phyloP scores from a whole-genome alignment of 345 rosid species.

The Cardamine occulta region DNA sequence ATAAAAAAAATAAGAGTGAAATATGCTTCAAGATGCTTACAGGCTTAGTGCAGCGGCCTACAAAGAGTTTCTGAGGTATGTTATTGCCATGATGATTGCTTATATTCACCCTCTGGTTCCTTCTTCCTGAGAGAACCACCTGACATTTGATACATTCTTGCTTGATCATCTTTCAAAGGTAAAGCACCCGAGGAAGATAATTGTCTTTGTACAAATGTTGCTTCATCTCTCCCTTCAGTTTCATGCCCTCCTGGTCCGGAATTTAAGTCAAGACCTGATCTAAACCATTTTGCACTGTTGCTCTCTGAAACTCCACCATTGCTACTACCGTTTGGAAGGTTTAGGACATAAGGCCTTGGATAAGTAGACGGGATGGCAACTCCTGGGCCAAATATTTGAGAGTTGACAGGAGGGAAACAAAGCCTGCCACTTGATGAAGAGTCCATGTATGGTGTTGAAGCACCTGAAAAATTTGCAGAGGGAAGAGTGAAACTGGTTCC shows the following conservation, averaged over 20 bases:
- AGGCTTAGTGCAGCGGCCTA: constrained; percentile 16
- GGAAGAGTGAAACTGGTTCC: constrained; percentile 64
- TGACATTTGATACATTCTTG: constrained; percentile 70
- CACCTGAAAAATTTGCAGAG: constrained; percentile 65
- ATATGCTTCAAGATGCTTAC: constrained; percentile 29
- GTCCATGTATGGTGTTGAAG: constrained; percentile 69
- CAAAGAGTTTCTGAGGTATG: constrained; percentile 29
- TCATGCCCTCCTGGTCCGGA: constrained; percentile 80
- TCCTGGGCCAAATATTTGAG: constrained; percentile 56
- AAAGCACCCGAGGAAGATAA: constrained; percentile 56
- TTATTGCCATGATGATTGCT: constrained; percentile 83
- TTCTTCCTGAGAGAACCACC: constrained; percentile 72
- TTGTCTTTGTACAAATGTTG: constrained; percentile 58
- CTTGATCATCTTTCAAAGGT: constrained; percentile 65
- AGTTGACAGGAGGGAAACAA: constrained; percentile 63
- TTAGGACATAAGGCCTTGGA: constrained; percentile 65
- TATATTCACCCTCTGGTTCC: constrained; percentile 89
- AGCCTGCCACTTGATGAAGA: constrained; percentile 65
- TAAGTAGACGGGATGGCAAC: constrained; percentile 61
- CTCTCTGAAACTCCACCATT: constrained; percentile 41
- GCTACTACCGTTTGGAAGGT: constrained; percentile 60
- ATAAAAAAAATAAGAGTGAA: background rate
- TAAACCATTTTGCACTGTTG: constrained; percentile 69
- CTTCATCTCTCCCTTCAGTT: constrained; percentile 66
- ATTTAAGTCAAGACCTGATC: constrained; percentile 78